Evolutionary conservation across 345 rosid species (phyloP).

Genomic region (rapeseed (Brassica napus)): Da-Ae NC_063438.1:27097501-27098000

Average conservation of each 20-base stretch:
- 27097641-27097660: not conserved
- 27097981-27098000: constrained; percentile 9
- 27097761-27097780: constrained; percentile 78
- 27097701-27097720: constrained; percentile 51
- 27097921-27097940: not conserved
- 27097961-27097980: not conserved
- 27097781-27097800: constrained; percentile 84
- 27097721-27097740: constrained; percentile 71
- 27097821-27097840: constrained; percentile 93
- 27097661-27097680: not conserved
- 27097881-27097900: not conserved
- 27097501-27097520: constrained; percentile 71
- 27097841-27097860: constrained; percentile 86
- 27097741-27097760: constrained; percentile 88
- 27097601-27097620: constrained; percentile 81
- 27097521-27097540: constrained; percentile 72
- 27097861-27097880: constrained; percentile 69
- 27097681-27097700: not conserved
- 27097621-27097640: constrained; percentile 75
- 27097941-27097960: not conserved
- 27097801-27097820: constrained; percentile 65
- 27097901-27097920: not conserved
- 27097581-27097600: constrained; percentile 95
- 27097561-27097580: constrained; percentile 84
- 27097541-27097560: constrained; percentile 67